Conservation (phyloP, 2,329 filamentous ascomycete species). For the Neofusicoccum parvum region DNA sequence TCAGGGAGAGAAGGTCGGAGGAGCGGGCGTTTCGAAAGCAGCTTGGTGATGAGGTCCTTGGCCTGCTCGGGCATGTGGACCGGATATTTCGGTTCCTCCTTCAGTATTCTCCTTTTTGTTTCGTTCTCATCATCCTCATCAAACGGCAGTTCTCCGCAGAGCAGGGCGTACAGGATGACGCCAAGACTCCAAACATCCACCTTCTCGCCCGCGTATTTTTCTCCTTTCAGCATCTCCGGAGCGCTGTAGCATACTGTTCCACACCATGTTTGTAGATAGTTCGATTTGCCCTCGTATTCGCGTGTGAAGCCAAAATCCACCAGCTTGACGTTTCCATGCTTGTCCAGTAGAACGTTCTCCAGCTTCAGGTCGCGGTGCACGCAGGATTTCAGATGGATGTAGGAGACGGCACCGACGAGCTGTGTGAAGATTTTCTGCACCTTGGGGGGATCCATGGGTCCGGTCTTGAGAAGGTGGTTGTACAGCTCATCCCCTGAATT, state of each 20-base stretch:
- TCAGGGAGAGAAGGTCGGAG: slow-evolving; percentile 80
- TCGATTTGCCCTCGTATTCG: slow-evolving; percentile 93
- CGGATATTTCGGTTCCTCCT: slow-evolving; percentile 82
- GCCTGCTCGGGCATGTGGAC: slow-evolving; percentile 78
- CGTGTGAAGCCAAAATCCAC: slow-evolving; percentile 98
- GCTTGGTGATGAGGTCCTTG: slow-evolving; percentile 70
- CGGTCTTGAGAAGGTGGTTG: slow-evolving; percentile 88
- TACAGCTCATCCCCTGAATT: slow-evolving; percentile 86
- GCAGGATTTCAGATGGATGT: slow-evolving; percentile 92
- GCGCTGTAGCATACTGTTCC: slow-evolving; percentile 97
- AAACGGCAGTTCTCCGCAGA: slow-evolving; percentile 87
- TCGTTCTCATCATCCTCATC: slow-evolving; percentile 92
- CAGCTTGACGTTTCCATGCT: slow-evolving; percentile 94
- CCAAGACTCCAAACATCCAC: slow-evolving; percentile 95
- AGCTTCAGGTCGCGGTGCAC: slow-evolving; percentile 96
- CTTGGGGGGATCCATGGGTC: slow-evolving; percentile 79
- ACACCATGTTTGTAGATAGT: slow-evolving; percentile 95
- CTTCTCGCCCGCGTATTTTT: slow-evolving; percentile 97
- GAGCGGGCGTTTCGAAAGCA: slow-evolving; percentile 90
- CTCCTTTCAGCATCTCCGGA: slow-evolving; percentile 96
- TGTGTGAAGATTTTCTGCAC: slow-evolving; percentile 96
- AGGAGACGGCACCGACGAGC: slow-evolving; percentile 89
- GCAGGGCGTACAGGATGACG: slow-evolving; percentile 79
- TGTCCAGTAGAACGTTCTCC: slow-evolving; percentile 95
- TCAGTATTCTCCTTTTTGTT: slow-evolving; percentile 82